A percentile compares a stretch with the other conserved stretches of the same genome.
These are phyloP conservation scores for Peronospora farinosa DNA, from an alignment of 352 stramenopile genomes.

Conservation along the genomic window DNA sequence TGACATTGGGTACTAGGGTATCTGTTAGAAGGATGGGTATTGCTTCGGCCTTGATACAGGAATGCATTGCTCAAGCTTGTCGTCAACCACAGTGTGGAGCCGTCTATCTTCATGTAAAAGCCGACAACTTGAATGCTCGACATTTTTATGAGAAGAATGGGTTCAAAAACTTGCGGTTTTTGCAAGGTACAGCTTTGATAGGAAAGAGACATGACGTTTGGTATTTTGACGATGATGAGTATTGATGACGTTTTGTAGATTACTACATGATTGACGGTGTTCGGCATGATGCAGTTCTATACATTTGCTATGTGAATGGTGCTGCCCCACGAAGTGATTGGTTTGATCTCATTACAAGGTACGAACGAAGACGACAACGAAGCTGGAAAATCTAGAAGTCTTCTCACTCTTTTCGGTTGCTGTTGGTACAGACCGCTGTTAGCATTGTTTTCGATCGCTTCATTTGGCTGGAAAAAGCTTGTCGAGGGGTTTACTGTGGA, in stretches of 20 bases:
- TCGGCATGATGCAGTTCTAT: slow-evolving; percentile 77
- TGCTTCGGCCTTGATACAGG: slow-evolving; percentile 83
- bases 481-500: slow-evolving; percentile 42
- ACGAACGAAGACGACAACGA: slow-evolving; percentile 3
- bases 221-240: slow-evolving; percentile 8
- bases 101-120: slow-evolving; percentile 96
- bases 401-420: slow-evolving; percentile 7
- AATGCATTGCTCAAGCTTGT: slow-evolving; percentile 84
- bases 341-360: slow-evolving; percentile 64
- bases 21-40: slow-evolving; percentile 87
- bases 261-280: slow-evolving; percentile 85
- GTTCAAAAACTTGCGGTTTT: slow-evolving; percentile 89
- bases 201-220: background rate
- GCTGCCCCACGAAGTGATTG: slow-evolving; percentile 50
- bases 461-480: slow-evolving; percentile 56
- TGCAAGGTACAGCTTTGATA: slow-evolving; percentile 62
- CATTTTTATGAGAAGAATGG: slow-evolving; percentile 95
- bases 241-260: slow-evolving; percentile 30
- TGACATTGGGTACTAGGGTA: slow-evolving; percentile 88
- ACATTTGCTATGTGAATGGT: slow-evolving; percentile 83
- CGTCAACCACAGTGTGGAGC: slow-evolving; percentile 77
- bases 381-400: background rate
- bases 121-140: slow-evolving; percentile 90
- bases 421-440: slow-evolving; percentile 38
- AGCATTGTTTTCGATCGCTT: slow-evolving; percentile 62